Evolutionary conservation across 352 stramenopile genomes (phyloP).

Genomic region (Globisporangium sylvaticum): DNA sequence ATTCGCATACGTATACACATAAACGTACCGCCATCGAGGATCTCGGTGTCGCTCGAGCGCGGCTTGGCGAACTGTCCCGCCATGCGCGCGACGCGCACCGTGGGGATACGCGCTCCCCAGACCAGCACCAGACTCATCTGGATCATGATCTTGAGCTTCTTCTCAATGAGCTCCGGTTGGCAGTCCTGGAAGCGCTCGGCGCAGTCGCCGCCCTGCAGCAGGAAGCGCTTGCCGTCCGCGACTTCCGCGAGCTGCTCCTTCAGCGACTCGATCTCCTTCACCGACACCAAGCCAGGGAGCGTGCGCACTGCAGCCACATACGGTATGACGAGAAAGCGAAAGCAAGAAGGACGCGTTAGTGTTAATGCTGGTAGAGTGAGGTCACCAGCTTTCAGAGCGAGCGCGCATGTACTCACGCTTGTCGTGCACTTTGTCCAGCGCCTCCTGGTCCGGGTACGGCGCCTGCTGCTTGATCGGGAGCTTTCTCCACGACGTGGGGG

Average conservation of each 20-base stretch:
- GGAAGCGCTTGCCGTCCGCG: conserved; percentile 94
- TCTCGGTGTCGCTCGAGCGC: conserved; percentile 92
- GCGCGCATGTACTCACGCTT: conserved; percentile 42
- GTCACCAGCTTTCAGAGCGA: not conserved
- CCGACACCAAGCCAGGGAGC: conserved; percentile 93
- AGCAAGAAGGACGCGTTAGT: conserved; percentile 28
- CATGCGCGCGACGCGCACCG: conserved; percentile 96
- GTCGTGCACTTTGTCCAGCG: conserved; percentile 66
- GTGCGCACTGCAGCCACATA: conserved; percentile 51
- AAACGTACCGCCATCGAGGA: conserved; percentile 81
- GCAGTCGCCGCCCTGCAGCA: conserved; percentile 98
- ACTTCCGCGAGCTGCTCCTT: conserved; percentile 91
- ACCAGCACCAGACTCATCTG: conserved; percentile 98
- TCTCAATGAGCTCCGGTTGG: conserved; percentile 80
- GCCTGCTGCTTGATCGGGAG: conserved; percentile 85
- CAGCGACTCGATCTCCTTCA: conserved; percentile 92
- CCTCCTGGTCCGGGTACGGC: conserved; percentile 56
- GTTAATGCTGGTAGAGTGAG: not conserved
- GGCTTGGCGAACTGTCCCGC: conserved; percentile 99
- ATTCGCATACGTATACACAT: not conserved
- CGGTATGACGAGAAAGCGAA: not conserved
- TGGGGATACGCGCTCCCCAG: conserved; percentile 96
- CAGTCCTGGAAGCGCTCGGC: conserved; percentile 96
- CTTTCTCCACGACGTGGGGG: conserved; percentile 66
- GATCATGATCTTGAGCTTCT: conserved; percentile 94